A percentile compares a stretch with the other conserved stretches of the same genome.
phyloP scores from a whole-genome alignment of 2,329 filamentous ascomycete species.

The Fusarium virguliforme region DNA sequence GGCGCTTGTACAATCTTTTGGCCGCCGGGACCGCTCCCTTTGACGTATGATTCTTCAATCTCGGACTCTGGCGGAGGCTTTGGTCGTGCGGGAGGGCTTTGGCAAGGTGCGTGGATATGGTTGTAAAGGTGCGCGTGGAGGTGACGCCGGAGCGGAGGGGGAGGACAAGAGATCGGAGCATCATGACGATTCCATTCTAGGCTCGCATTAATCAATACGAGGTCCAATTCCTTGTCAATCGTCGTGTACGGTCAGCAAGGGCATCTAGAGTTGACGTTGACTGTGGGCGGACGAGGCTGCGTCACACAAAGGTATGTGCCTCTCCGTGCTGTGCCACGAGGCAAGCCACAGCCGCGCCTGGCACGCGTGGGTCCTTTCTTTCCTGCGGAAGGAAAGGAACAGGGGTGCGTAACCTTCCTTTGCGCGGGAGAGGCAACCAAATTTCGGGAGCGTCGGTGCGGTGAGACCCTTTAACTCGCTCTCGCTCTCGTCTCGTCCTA shows the following conservation, averaged over 20 bases:
- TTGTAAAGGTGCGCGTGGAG: conserved; percentile 52
- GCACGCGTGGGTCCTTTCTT: too few species aligned
- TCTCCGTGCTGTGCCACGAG: conserved; percentile 27
- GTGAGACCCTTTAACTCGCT: conserved; percentile 30
- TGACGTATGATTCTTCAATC: conserved; percentile 88
- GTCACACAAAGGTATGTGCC: background rate
- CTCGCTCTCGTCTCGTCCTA: conserved; percentile 23
- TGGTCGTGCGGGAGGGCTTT: conserved; percentile 81
- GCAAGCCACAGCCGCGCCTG: conserved; percentile 36
- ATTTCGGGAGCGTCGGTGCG: conserved; percentile 46
- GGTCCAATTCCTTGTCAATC: background rate
- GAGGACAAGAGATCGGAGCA: conserved; percentile 25
- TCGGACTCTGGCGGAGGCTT: conserved; percentile 82
- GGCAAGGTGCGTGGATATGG: conserved; percentile 49
- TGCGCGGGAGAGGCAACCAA: conserved; percentile 29
- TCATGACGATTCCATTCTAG: conserved; percentile 26
- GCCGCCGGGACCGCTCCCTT: conserved; percentile 92
- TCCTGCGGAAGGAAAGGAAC: background rate
- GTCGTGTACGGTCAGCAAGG: background rate
- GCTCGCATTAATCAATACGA: too few species aligned
- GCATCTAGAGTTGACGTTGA: conserved; percentile 24
- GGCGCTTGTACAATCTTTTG: conserved; percentile 83
- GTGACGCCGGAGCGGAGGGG: conserved; percentile 15
- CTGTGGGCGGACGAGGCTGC: conserved; percentile 28
- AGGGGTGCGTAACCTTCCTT: too few species aligned